Conservation (phyloP, 78 protist genomes). For the Speleostelium caveatum region DNA sequence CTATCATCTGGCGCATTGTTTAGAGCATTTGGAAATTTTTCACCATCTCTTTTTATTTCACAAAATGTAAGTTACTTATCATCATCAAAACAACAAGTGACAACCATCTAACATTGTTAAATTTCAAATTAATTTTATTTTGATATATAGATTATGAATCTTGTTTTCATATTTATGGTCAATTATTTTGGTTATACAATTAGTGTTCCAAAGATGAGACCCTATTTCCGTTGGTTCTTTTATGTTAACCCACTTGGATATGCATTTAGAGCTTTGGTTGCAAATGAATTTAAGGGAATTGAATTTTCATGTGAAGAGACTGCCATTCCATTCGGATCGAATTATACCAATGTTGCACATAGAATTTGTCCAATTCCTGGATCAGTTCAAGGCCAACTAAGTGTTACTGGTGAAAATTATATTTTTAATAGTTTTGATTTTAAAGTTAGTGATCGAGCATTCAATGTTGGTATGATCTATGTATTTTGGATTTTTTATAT, state of each 20-base stretch:
- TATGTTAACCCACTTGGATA: slow-evolving; percentile 32
- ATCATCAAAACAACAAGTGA: not conserved
- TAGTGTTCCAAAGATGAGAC: slow-evolving; percentile 8
- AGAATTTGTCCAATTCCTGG: slow-evolving; percentile 36
- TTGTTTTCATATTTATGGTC: not conserved
- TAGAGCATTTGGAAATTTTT: slow-evolving; percentile 26
- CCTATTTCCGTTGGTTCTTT: slow-evolving; percentile 9
- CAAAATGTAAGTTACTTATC: not conserved
- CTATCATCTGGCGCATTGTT: slow-evolving; percentile 6
- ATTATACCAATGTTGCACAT: not conserved
- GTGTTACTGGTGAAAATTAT: not conserved
- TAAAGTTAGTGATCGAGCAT: not conserved
- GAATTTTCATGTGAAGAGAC: slow-evolving; percentile 10
- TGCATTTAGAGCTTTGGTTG: slow-evolving; percentile 36
- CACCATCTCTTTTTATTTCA: slow-evolving; percentile 1
- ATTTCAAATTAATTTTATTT: not conserved
- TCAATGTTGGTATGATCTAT: not conserved
- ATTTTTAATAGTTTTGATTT: not conserved
- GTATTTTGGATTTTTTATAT: slow-evolving; percentile 24
- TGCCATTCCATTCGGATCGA: slow-evolving; percentile 25
- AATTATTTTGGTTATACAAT: slow-evolving; percentile 20
- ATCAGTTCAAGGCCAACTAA: not conserved
- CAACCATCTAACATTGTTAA: not conserved
- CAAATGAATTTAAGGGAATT: slow-evolving; percentile 26
- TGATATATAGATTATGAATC: not conserved